Evolutionary conservation across 805 yeast genomes (phyloP).

Genomic region (Lachancea lanzarotensis): DNA sequence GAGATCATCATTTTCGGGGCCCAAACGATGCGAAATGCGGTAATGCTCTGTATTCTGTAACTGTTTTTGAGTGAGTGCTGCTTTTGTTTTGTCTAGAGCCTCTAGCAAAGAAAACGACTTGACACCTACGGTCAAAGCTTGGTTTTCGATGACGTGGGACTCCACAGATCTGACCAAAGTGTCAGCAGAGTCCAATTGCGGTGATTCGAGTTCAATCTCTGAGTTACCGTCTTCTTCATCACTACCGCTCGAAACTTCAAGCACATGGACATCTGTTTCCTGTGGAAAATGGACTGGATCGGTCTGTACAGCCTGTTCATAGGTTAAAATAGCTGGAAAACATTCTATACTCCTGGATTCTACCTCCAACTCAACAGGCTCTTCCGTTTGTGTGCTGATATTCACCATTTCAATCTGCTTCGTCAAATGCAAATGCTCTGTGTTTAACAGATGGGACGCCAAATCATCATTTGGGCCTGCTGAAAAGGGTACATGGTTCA

Average conservation of each 20-base stretch:
- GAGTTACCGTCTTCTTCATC: neutral
- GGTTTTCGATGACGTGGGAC: constrained; percentile 11
- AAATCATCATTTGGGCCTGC: constrained; percentile 2
- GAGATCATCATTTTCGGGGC: neutral
- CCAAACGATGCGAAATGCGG: neutral
- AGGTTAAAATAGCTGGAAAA: constrained; percentile 15
- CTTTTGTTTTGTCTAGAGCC: constrained; percentile 7
- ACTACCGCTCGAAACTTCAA: no score
- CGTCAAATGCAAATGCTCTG: neutral
- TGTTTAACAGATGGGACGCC: constrained; percentile 11
- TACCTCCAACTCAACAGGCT: neutral
- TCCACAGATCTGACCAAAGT: neutral
- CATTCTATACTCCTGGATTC: neutral
- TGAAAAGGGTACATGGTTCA: constrained; percentile 14
- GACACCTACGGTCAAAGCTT: constrained; percentile 9
- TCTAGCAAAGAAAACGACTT: constrained; percentile 14
- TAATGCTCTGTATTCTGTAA: neutral
- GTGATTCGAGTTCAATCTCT: neutral
- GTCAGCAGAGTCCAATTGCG: neutral
- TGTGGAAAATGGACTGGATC: constrained; percentile 9
- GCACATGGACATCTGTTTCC: neutral
- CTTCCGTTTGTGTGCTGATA: constrained; percentile 22
- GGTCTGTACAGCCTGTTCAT: constrained; percentile 24
- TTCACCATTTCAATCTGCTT: constrained; percentile 10
- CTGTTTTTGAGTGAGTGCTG: constrained; percentile 2